Evolutionary conservation across 2,329 filamentous ascomycete genomes (phyloP).

Genomic region (Colletotrichum sp.): DNA sequence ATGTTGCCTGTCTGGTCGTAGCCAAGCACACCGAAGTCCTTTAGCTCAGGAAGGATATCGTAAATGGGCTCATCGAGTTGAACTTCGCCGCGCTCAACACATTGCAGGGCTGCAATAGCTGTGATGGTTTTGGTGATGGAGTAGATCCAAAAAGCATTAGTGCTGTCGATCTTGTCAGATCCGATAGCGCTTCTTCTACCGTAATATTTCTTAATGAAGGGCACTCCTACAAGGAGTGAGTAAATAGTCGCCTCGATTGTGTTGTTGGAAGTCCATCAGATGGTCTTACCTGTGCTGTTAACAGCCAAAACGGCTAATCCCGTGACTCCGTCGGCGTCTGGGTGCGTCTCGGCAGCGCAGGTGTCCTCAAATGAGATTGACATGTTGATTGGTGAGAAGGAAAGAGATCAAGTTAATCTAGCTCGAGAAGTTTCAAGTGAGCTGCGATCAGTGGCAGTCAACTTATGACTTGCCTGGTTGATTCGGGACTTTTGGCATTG

Average conservation of each 20-base stretch:
- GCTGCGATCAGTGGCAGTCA: neutral
- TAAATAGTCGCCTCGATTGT: neutral
- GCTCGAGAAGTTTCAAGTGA: fast-evolving
- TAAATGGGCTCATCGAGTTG: neutral
- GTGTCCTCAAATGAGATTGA: neutral
- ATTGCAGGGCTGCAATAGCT: neutral
- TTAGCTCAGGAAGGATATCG: neutral
- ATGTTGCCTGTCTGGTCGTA: neutral
- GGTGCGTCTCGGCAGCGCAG: neutral
- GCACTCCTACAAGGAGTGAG: neutral
- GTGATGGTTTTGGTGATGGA: neutral
- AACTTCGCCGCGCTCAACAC: neutral
- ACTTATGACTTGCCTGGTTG: neutral
- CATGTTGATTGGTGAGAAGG: neutral
- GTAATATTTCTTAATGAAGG: neutral
- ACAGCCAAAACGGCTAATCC: neutral
- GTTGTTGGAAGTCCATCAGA: neutral
- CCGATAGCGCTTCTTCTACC: neutral
- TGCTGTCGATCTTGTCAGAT: neutral
- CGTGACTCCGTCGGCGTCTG: neutral
- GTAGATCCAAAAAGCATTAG: neutral
- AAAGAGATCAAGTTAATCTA: neutral
- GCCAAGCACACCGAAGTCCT: neutral
- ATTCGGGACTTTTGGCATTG: neutral
- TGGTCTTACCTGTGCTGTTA: neutral